Conservation (phyloP, 1,284 basidiomycete genomes). For the Fomitiporia mediterranea region DNA sequence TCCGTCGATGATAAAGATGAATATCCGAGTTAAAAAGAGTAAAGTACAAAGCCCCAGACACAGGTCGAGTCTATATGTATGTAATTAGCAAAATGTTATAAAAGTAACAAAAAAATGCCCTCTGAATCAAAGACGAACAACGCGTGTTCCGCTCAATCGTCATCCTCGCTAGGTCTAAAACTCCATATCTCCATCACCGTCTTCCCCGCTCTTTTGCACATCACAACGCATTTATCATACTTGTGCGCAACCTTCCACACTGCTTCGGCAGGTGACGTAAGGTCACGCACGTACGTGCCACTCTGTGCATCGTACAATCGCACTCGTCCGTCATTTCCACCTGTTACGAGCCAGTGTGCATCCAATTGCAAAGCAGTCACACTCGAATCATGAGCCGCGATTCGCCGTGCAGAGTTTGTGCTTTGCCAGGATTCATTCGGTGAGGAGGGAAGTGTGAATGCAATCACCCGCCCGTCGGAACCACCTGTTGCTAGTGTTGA, state of each 20-base stretch:
- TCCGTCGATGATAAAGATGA: neutral
- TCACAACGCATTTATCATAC: constrained; percentile 75
- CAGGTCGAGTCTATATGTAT: neutral
- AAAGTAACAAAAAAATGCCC: too few relatives aligned
- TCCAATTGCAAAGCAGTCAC: constrained; percentile 92
- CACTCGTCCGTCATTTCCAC: constrained; percentile 90
- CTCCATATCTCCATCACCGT: constrained; percentile 90
- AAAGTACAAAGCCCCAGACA: neutral
- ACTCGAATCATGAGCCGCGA: constrained; percentile 84
- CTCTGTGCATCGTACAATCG: constrained; percentile 78
- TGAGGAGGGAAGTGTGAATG: constrained; percentile 69
- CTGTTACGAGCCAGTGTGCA: constrained; percentile 71
- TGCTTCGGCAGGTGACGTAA: constrained; percentile 72
- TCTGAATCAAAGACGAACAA: neutral
- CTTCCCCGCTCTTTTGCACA: constrained; percentile 79
- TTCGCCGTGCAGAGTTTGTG: constrained; percentile 37
- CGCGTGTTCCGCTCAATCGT: constrained; percentile 12
- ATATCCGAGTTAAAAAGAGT: neutral
- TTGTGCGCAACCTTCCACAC: constrained; percentile 87
- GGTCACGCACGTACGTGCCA: constrained; percentile 69
- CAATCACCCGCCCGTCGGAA: constrained; percentile 91
- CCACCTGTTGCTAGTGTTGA: constrained; percentile 84
- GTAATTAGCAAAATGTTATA: neutral
- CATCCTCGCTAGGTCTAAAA: constrained; percentile 43
- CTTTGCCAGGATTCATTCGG: constrained; percentile 23